Evolutionary conservation across 345 rosid genomes (phyloP), one percentile per base, ranked within the genome.

Genomic region (Arabidopsis suecica): DNA sequence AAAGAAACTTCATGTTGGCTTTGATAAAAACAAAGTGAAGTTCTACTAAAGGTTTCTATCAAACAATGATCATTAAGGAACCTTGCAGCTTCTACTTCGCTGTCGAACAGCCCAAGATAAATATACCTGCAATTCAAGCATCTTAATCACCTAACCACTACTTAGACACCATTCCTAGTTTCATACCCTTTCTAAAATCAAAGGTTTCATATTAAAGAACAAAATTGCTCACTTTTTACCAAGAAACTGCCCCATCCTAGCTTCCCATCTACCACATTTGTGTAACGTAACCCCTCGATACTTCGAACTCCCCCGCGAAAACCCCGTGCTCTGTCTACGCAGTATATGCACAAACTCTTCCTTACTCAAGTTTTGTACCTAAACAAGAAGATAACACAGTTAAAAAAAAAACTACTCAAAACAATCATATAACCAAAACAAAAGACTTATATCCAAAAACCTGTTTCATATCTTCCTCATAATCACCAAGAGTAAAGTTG

Each of bases 21-120:
- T n/a, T 37, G 11, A 16, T 16, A 16, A 37, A 51, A 71, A 48
- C 60, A 30, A 6, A 6, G 47, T 7, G 18, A 2, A 83, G 72
- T 76, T 81, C 79, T 87, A 20, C 9, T 84, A 53, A 86, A 84
- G 65, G 78, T 72, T 64, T 37, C 7, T 36, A 6, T 59, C 28
- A 58, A 71, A 76, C 83, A 76, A 87, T 84, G 85, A 86, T 89
- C 90, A 86, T 48, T 57, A 81, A 83, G 81, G 90, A 91, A 91
- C 98, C 98, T 93, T 89, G 97, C 98, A 86, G 97, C 98, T 84
- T 91, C 94, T 86, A 91, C 96, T 88, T 93, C 93, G 70, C 83
- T 88, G 89, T 93, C 89, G 94, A 93, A 93, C 76, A 91, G 90
- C 88, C 94, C 98, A 87, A 93, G 98, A 84, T 93, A 93, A 28